A percentile compares a stretch with the other conserved stretches of the same genome.
Conservation (phyloP, 345 rosid species). For the Cardamine resedifolia region DNA sequence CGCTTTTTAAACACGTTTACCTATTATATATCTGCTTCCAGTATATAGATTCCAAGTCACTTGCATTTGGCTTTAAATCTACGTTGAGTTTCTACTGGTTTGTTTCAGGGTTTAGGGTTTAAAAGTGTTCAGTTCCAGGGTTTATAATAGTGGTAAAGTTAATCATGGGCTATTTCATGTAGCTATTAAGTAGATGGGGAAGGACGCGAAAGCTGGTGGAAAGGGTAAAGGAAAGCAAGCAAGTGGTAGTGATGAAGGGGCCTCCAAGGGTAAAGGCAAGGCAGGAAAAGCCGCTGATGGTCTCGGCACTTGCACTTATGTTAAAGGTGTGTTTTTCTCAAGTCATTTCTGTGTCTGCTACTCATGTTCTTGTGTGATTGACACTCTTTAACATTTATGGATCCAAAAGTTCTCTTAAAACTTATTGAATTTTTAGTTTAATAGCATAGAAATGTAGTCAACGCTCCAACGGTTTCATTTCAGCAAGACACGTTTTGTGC, state of each 20-base stretch:
- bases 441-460: background rate
- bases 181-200: constrained; percentile 50
- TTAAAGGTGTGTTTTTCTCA: constrained; percentile 60
- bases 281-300: constrained; percentile 81
- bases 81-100: background rate
- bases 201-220: constrained; percentile 63
- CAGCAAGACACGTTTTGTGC: constrained; percentile 87
- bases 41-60: constrained; percentile 8
- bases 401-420: background rate
- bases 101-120: constrained; percentile 24
- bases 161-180: background rate
- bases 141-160: background rate
- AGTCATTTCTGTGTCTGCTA: background rate
- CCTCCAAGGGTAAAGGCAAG: constrained; percentile 95
- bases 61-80: background rate
- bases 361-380: background rate
- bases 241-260: constrained; percentile 62
- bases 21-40: background rate
- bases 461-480: background rate
- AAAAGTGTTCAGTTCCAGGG: background rate
- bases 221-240: constrained; percentile 93
- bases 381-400: background rate
- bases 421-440: background rate
- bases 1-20: background rate
- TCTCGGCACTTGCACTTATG: constrained; percentile 95